Conservation (phyloP, 257 asterid species). For the Coffea eugenioides region DNA sequence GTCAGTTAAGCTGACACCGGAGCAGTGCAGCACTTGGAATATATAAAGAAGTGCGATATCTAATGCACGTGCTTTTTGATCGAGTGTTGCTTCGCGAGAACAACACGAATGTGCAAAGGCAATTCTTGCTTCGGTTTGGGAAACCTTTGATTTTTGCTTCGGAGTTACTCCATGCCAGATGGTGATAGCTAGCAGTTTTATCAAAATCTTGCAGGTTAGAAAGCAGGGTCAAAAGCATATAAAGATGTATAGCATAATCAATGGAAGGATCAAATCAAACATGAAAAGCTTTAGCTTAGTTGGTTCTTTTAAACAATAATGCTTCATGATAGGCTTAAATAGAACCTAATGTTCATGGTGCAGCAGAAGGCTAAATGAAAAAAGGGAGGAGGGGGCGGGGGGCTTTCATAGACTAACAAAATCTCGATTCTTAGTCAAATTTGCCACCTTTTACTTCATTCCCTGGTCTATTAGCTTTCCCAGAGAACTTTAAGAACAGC, state of each 20-base stretch:
- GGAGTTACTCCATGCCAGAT: constrained; percentile 10
- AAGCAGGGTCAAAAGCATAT: background rate
- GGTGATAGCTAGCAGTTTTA: background rate
- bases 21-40: background rate
- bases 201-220: background rate
- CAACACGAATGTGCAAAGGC: constrained; percentile 17
- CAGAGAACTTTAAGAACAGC: background rate
- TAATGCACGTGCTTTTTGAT: background rate
- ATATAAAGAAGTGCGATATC: background rate
- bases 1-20: background rate
- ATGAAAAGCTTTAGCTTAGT: background rate
- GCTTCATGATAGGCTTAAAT: background rate
- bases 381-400: too few species aligned
- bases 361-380: too few species aligned
- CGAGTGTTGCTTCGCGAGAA: constrained; percentile 30
- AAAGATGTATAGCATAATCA: background rate
- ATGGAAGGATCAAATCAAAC: background rate
- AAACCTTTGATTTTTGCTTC: constrained; percentile 26
- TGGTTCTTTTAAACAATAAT: background rate
- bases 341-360: background rate
- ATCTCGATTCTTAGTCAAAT: background rate
- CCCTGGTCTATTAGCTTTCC: background rate
- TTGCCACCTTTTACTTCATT: background rate
- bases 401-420: background rate
- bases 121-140: constrained; percentile 4